Base-by-base conservation (phyloP, 1,139 yeast genomes). In the Suhomyces choctaworum region DNA sequence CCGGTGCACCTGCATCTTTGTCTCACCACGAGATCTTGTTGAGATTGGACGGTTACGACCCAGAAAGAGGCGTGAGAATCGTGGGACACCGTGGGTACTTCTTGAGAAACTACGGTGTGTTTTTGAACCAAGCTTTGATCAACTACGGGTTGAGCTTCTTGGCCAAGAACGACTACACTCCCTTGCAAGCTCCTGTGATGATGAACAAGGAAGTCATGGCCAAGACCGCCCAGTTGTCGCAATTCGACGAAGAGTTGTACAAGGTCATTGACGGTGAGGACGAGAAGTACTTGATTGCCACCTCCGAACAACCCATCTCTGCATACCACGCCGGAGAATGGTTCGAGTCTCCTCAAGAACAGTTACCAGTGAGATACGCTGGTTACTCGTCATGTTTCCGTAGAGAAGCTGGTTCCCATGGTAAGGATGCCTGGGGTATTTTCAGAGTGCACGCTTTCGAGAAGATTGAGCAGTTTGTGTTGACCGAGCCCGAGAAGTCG, bases 141-240 rank as follows among this genome's bases (percentile, higher is more conserved):
- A 92, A 90, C 78, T 90, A 89, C 59, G 98, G 98, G 48, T 78
- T 92, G 58, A 76, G 78, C 43, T 90, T 89, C 69, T 77, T 92
- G 62, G 78, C 88, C 48, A 73, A 78, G 58, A 79, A 83, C 51
- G 92, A 82, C 41, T 92, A 89, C 74, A 75, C 76, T 40, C 96
- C 97, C 44, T 76, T 92, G 64, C 98, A 92, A 73, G 96, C 98
- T 11, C 99, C 99, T 40, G 97, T 92, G 33, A 90, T 92, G 98
- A 89, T 94, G 97, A 94, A 94, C 79, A 92, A 92, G 72, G 98
- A 92, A 40, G 95, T 88, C 41, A 92, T 92, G 99, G 97, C 98
- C 50, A 90, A 88, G 70, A 92, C 99, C 46, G 99, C 98, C 4
- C 98, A 92, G 70, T 80, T 92, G 61, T 89, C 97, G 22, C 94